Base-by-base conservation (phyloP, 1,284 basidiomycete genomes). In the Irpex sp. region DNA sequence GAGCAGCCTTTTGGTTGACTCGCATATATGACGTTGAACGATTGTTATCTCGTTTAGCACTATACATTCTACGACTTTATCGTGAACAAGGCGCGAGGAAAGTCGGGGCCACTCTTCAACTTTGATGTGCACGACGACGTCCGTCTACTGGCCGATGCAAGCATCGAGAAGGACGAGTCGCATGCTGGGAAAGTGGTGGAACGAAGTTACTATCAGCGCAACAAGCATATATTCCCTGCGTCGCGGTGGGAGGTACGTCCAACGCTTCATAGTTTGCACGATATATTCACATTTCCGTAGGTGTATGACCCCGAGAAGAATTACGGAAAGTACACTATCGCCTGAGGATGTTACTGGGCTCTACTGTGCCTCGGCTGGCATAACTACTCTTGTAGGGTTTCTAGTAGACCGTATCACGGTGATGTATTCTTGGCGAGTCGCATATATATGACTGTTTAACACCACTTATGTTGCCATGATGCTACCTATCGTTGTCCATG, bases 121-220 rank as follows among this genome's bases (percentile, higher is more conserved):
- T 99, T 99, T 75, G 97, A 99, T 75, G 97, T 98, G 5, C 97
- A 99, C 76, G 97, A 99, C 73, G 97, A 99, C 74, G 92, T 99
- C 8, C 92, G 97, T 4, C 76, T 99, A 66, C 81, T 98, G n/a
- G 89, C 93, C 15, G 97, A 99, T 73, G 97, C 97, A 0, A 94
- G 94, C 0, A 87, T 92, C 65, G 97, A 99, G 77, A 99, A 98
- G 78, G 96, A 99, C 73, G 97, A 99, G 78, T 96, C 94, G 6
- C 97, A 99, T 73, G 97, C 97, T 0, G 97, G 97, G 1, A 99
- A 99, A 74, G 97, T 99, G 2, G 97, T 99, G 8, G 95, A 98
- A 75, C 80, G 97, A 65, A 92, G 91, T 64, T 99, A 93, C 85
- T 98, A 99, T 74, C 93, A 96, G 71, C 84, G 96, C 56, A 96